These are phyloP conservation scores for Phytophthora podocarpi DNA, from an alignment of 352 stramenopile species.

Conservation along the genomic window DNA sequence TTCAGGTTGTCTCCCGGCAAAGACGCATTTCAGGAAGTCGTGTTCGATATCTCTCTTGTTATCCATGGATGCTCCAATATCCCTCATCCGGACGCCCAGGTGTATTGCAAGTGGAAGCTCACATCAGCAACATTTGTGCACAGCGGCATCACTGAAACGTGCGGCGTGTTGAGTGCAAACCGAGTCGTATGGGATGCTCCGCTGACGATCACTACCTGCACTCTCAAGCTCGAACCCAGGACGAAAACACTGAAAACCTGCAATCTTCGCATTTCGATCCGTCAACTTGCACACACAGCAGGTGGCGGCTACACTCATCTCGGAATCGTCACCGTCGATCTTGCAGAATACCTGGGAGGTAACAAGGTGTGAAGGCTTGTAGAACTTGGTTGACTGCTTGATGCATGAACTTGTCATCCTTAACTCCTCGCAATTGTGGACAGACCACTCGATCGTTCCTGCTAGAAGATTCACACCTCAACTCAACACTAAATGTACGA, in stretches of 20 bases:
- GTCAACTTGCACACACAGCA: constrained; percentile 24
- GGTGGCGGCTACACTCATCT: constrained; percentile 26
- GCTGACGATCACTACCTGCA: constrained; percentile 26
- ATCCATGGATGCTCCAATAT: constrained; percentile 49
- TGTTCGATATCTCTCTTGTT: constrained; percentile 35
- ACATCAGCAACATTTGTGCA: constrained; percentile 3
- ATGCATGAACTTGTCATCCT: too few species aligned
- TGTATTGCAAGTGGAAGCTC: constrained; percentile 50
- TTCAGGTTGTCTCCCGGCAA: constrained; percentile 12
- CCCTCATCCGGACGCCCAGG: constrained; percentile 28
- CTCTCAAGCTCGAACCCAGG: constrained; percentile 25
- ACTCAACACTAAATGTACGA: constrained; percentile 43
- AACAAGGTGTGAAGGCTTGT: constrained; percentile 7
- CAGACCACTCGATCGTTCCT: constrained; percentile 30
- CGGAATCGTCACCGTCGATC: constrained; percentile 37
- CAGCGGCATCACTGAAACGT: constrained; percentile 15
- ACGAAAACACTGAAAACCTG: constrained; percentile 36
- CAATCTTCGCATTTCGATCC: constrained; percentile 36
- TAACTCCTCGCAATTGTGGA: background rate
- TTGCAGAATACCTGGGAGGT: constrained; percentile 40
- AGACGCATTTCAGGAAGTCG: constrained; percentile 12
- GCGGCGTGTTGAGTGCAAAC: constrained; percentile 31
- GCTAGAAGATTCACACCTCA: constrained; percentile 42
- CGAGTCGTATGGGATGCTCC: constrained; percentile 32
- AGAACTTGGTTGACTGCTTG: background rate